Percentiles rank a stretch among this genome's conserved stretches.
phyloP scores from a whole-genome alignment of 2,329 filamentous ascomycete genomes.

The Cadophora luteo-olivacea region DNA sequence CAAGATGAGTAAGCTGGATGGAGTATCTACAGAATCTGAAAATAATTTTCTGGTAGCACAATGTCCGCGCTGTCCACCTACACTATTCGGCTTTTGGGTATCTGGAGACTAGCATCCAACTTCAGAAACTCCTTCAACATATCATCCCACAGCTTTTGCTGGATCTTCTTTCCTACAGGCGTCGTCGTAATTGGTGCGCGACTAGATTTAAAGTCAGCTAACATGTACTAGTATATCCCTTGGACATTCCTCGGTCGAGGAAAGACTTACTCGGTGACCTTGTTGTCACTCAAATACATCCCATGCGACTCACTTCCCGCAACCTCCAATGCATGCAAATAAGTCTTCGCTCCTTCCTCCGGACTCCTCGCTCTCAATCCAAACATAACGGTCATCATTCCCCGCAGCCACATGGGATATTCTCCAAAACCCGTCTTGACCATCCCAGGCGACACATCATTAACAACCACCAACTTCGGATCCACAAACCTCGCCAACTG shows the following conservation, averaged over 20 bases:
- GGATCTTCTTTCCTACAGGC: conserved; percentile 6
- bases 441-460: conserved; percentile 27
- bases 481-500: conserved; percentile 18
- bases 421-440: conserved; percentile 24
- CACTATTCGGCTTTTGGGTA: neutral
- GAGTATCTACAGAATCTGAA: neutral
- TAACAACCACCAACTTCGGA: conserved; percentile 19
- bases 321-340: conserved; percentile 20
- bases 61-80: neutral
- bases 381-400: conserved; percentile 17
- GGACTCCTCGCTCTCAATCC: conserved; percentile 17
- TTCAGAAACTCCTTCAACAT: conserved; percentile 20
- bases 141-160: conserved; percentile 13
- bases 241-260: neutral
- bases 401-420: conserved; percentile 21
- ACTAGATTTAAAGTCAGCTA: neutral
- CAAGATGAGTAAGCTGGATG: neutral
- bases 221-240: neutral
- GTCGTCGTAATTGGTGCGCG: conserved; percentile 17
- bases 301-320: conserved; percentile 39
- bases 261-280: conserved; percentile 32
- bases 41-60: neutral
- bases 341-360: conserved; percentile 22
- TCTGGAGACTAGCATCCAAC: neutral
- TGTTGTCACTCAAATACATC: conserved; percentile 28